Base-by-base conservation (phyloP, 129 eudicot genomes). In the Deinandra increscens region DNA sequence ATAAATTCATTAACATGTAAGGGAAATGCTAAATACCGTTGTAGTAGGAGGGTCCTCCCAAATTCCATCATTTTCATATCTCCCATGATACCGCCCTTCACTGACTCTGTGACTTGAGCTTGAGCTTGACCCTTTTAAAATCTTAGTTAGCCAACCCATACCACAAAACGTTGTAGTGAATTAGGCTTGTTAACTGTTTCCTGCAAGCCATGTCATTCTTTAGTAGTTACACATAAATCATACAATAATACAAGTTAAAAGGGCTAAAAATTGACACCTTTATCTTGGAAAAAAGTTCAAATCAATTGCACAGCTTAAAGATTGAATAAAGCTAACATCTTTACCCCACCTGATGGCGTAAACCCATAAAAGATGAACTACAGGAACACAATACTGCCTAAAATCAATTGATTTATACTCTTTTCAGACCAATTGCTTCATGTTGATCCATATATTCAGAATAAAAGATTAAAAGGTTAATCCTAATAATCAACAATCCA, bases 61-160 rank as follows among this genome's bases (percentile, higher is more conserved):
- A 46, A 68, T 42, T 51, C 70, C 80, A 42, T 84, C 91, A 18
- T 83, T 83, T 0, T 85, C 89, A 63, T 80, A 79, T 75, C 77
- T 84, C 58, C 83, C 91, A 38, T 89, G 91, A 80, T 89, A 82
- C 54, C 81, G 87, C 69, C 97, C 95, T 80, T 84, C 85, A 2
- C 85, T 82, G 71, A 91, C 72, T 80, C 74, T 86, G 68, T 84
- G 97, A 72, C 84, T 83, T 26, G 93, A 92, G 80, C 87, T 81
- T 17, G 90, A 87, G 78, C 87, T 85, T n/a, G 90, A 78, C 33
- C 95, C 97, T 68, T 84, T 88, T 20, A 93, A 64, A 69, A 93
- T 80, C 72, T 93, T 93, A 56, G 97, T 87, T 69, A 93, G 77
- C 99, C 99, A 93, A 71, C 97, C 99, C 99, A 93, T 93, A 20